phyloP scores from a whole-genome alignment of 495 filamentous ascomycete genomes.

The Sporormia fimetaria region DNA sequence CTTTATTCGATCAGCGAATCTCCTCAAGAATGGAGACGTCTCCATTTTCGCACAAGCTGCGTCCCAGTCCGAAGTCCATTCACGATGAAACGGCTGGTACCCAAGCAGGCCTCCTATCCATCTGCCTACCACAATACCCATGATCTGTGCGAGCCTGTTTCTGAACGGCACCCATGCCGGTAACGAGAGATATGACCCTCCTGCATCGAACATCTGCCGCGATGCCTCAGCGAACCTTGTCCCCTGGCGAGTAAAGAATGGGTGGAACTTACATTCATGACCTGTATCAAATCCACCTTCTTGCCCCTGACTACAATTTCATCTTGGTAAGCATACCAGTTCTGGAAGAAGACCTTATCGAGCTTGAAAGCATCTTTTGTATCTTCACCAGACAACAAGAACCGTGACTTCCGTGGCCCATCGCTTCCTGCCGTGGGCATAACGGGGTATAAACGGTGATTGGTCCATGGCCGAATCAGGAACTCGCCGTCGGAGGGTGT shows the following conservation, averaged over 20 bases:
- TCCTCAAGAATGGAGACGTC: slow-evolving; percentile 30
- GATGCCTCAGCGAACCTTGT: slow-evolving; percentile 4
- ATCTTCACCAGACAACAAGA: slow-evolving; percentile 27
- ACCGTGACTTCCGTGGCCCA: slow-evolving; percentile 2
- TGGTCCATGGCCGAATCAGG: slow-evolving; percentile 29
- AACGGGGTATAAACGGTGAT: slow-evolving; percentile 37
- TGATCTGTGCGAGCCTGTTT: slow-evolving; percentile 28
- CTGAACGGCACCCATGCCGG: slow-evolving; percentile 40
- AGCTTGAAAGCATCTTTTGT: slow-evolving; percentile 32
- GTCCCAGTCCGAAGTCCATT: slow-evolving; percentile 44
- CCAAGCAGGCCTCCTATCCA: slow-evolving; percentile 41
- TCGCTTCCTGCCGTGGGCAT: slow-evolving; percentile 10
- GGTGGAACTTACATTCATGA: slow-evolving; percentile 33
- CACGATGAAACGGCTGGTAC: slow-evolving; percentile 39
- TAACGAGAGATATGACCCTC: slow-evolving; percentile 37
- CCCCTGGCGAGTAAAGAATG: neutral
- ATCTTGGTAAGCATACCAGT: slow-evolving; percentile 46
- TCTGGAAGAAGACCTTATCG: slow-evolving; percentile 43
- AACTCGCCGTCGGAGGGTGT: slow-evolving; percentile 31
- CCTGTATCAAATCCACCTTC: slow-evolving; percentile 37
- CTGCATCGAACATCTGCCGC: slow-evolving; percentile 42
- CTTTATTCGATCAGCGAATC: slow-evolving; percentile 4
- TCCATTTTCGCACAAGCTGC: slow-evolving; percentile 39
- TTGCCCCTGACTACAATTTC: slow-evolving; percentile 34
- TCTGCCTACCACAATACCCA: slow-evolving; percentile 38